Conservation (phyloP, 1,139 yeast genomes). For the Yamadazyma triangularis region DNA sequence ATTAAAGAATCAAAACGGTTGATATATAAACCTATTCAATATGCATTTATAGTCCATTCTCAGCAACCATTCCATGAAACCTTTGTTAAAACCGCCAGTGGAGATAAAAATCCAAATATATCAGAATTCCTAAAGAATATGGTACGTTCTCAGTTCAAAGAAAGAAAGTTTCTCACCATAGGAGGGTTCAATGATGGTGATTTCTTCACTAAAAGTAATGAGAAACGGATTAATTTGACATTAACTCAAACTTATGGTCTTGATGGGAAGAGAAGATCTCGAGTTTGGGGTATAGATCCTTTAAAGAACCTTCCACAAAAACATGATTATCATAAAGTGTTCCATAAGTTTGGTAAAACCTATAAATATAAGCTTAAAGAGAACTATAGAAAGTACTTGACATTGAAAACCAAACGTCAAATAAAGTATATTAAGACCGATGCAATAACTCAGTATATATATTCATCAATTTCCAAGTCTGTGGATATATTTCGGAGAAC, state of each 20-base stretch:
- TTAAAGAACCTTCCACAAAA: conserved; percentile 1
- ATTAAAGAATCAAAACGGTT: not conserved
- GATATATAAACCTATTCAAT: conserved; percentile 19
- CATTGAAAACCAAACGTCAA: not conserved
- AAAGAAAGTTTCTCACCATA: conserved; percentile 1
- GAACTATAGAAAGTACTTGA: not conserved
- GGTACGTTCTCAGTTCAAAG: conserved; percentile 9
- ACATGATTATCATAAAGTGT: not conserved
- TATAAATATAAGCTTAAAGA: no score
- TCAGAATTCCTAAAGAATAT: conserved; percentile 12
- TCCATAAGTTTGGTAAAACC: not conserved
- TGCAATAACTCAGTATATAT: not conserved
- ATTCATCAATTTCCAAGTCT: not conserved
- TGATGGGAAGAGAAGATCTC: conserved; percentile 1
- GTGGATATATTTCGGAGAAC: not conserved
- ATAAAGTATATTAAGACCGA: conserved; percentile 1
- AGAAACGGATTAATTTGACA: conserved; percentile 1
- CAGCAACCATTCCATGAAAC: conserved; percentile 16
- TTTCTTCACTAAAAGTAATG: conserved; percentile 1
- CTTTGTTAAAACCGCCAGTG: conserved; percentile 9
- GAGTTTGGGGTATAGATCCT: conserved; percentile 1
- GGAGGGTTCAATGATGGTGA: conserved; percentile 4
- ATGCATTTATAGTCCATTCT: conserved; percentile 12
- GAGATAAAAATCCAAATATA: conserved; percentile 3
- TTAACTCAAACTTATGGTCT: no score